Percentiles rank a stretch among this genome's conserved stretches.
phyloP scores from a whole-genome alignment of 306 rosid species.

The Dryas drummondii region DNA sequence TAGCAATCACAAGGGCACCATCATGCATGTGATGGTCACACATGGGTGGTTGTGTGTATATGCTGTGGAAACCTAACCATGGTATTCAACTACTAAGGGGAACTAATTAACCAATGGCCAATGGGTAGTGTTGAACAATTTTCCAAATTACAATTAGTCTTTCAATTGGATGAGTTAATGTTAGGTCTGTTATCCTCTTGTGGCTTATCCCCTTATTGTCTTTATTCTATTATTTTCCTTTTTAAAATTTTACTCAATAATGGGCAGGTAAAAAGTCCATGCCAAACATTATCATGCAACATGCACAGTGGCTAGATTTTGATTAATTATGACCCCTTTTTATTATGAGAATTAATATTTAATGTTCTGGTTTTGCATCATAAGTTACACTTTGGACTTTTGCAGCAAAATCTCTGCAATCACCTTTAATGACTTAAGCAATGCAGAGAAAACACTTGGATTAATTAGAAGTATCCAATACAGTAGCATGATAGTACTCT shows the following conservation, averaged over 20 bases:
- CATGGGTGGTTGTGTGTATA: not conserved
- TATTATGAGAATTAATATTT: not conserved
- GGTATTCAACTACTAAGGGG: not conserved
- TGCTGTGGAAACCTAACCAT: constrained; percentile 4
- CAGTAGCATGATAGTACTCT: not conserved
- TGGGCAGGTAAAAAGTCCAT: constrained; percentile 14
- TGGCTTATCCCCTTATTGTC: not conserved
- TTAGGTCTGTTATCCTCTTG: not conserved
- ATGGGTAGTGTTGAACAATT: not conserved
- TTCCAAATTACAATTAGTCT: constrained; percentile 4
- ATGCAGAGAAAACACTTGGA: not conserved
- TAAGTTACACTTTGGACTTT: not conserved
- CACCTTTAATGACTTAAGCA: not conserved
- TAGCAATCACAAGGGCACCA: no score
- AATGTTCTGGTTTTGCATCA: not conserved
- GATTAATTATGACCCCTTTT: not conserved
- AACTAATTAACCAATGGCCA: not conserved
- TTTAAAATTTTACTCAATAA: no score
- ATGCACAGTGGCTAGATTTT: not conserved
- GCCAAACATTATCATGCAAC: constrained; percentile 6
- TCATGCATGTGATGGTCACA: not conserved
- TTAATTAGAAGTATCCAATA: not conserved
- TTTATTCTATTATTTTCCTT: not conserved
- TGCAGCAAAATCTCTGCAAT: not conserved
- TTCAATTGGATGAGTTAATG: not conserved